phyloP scores from a whole-genome alignment of 2,329 filamentous ascomycete genomes.

The Colletotrichum aenigma region DNA sequence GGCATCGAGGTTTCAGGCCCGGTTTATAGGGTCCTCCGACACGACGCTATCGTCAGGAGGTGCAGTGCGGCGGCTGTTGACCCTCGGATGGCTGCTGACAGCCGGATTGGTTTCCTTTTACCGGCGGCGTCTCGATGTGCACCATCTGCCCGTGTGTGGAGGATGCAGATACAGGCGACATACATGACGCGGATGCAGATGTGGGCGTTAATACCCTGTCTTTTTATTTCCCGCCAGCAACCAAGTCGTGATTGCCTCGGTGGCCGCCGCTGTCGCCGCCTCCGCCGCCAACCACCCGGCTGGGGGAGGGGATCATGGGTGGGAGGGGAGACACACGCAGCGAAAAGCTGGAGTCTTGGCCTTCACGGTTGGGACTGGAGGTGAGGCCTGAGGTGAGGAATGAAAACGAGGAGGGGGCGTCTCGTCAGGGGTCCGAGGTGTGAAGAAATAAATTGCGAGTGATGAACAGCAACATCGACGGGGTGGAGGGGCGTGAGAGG shows the following conservation, averaged over 20 bases:
- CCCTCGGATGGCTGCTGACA: not conserved
- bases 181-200: slow-evolving; percentile 4
- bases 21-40: not conserved
- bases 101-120: not conserved
- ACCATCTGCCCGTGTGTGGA: not conserved
- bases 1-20: not conserved
- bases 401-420: slow-evolving; percentile 3
- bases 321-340: not conserved
- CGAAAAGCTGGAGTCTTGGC: slow-evolving; percentile 5
- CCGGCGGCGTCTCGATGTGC: not conserved
- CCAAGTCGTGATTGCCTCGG: not conserved
- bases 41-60: slow-evolving; percentile 12
- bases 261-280: not conserved
- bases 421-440: not conserved
- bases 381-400: not conserved
- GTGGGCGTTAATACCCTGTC: not conserved
- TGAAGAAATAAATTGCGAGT: not conserved
- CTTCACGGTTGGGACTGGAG: not conserved
- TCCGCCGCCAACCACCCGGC: slow-evolving; percentile 1
- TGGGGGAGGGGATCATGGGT: slow-evolving; percentile 4
- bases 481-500: not conserved
- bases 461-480: not conserved
- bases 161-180: not conserved
- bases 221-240: not conserved
- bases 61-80: not conserved